Evolutionary conservation across 495 filamentous ascomycete genomes (phyloP).

Genomic region (Penicillium desertorum): DNA sequence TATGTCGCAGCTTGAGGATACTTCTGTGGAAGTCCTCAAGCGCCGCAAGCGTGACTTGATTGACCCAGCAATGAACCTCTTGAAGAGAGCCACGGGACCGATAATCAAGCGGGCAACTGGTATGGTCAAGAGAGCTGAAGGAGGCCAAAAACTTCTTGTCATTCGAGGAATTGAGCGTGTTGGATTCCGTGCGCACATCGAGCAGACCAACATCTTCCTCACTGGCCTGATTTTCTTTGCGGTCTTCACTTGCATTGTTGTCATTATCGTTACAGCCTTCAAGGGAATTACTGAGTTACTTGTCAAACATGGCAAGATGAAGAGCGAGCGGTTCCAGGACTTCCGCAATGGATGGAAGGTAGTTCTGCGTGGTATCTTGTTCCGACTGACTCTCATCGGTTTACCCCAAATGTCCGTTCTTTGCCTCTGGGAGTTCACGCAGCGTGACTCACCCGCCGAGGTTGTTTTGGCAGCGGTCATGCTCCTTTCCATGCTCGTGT

Average conservation of each 20-base stretch:
- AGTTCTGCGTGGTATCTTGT: slow-evolving; percentile 88
- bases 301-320: slow-evolving; percentile 73
- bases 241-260: slow-evolving; percentile 71
- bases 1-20: slow-evolving; percentile 67
- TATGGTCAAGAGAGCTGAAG: slow-evolving; percentile 35
- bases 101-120: slow-evolving; percentile 49
- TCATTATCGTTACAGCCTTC: slow-evolving; percentile 72
- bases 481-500: slow-evolving; percentile 74
- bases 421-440: slow-evolving; percentile 92
- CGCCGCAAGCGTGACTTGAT: slow-evolving; percentile 50
- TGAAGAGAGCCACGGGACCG: slow-evolving; percentile 48
- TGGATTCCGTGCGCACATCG: slow-evolving; percentile 80
- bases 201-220: slow-evolving; percentile 90
- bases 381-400: slow-evolving; percentile 84
- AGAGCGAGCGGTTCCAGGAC: slow-evolving; percentile 84
- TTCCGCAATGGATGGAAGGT: slow-evolving; percentile 91
- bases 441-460: slow-evolving; percentile 81
- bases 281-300: slow-evolving; percentile 75
- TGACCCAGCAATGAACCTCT: slow-evolving; percentile 40
- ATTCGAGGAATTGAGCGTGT: slow-evolving; percentile 89
- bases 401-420: slow-evolving; percentile 91
- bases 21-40: slow-evolving; percentile 85
- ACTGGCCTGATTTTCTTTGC: slow-evolving; percentile 90
- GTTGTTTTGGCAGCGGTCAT: slow-evolving; percentile 88
- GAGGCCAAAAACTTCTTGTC: slow-evolving; percentile 58